Evolutionary conservation across 164 flowering plant species (phyloP), one percentile per base, ranked within the genome.

Genomic region (Aristolochia californica): DNA sequence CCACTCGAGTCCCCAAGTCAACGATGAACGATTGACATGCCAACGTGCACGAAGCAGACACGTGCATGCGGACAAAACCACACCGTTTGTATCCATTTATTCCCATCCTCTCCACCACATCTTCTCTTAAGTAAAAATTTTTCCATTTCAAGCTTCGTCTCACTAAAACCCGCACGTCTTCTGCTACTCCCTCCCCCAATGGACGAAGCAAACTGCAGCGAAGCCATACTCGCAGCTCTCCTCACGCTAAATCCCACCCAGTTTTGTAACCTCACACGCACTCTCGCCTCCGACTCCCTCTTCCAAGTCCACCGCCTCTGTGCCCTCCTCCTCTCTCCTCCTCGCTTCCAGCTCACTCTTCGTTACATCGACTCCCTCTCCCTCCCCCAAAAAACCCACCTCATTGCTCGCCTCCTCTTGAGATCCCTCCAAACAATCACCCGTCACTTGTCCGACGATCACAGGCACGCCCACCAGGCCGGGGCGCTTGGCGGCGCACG

Each of bases 321-420:
- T 62, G 14, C 77, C 59, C 67, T 87, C 69, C 88, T 85, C 67
- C 75, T 78, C 66, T 78, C 86, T 58, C 79, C 85, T 1, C 7
- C 66, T 27, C 82, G 68, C 63, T 85, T 86, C 83, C 51, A 75
- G 60, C 78, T 62, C 73, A 70, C 88, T 52, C 79, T 88, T 68
- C 78, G 56, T 68, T 81, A 72, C 81, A 89, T 88, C 71, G 74
- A 77, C 60, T 65, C 87, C 63, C 85, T 88, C 71, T 78, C 89
- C 49, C 80, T 91, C 72, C 74, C 69, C 61, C 61, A 74, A 40
- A 90, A 90, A 55, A 62, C 88, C 63, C 70, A 70, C 54, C 82
- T 90, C 67, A 66, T 91, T 22, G 84, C 96, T 50, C 78, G 74
- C 53, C 75, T 75, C 68, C 89, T 82, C 71, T 77, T 82, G 54